Evolutionary conservation across 73 alveolate species (phyloP).

Genomic region (Urostyla sp.): DNA sequence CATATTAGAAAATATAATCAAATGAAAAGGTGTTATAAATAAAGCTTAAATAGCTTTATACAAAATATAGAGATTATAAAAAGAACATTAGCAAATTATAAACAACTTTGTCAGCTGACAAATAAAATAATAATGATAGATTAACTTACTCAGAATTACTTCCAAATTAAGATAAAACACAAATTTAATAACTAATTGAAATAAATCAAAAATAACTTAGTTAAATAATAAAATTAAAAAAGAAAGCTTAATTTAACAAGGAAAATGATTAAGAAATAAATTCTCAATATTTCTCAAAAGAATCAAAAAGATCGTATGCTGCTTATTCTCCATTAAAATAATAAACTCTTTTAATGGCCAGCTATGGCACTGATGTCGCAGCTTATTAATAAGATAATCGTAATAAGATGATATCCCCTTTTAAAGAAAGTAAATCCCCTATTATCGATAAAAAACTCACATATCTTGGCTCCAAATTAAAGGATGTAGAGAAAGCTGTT

Average conservation of each 20-base stretch:
- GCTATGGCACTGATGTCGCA: background rate
- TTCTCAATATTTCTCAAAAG: background rate
- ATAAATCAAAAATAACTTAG: slow-evolving; percentile 1
- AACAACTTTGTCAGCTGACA: no score
- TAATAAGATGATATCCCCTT: background rate
- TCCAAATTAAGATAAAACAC: background rate
- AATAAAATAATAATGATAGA: background rate
- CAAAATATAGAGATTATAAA: no score
- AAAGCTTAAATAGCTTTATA: no score
- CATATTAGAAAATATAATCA: slow-evolving; percentile 2
- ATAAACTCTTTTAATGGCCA: background rate
- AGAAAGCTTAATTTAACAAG: slow-evolving; percentile 19
- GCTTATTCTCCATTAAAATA: slow-evolving; percentile 21
- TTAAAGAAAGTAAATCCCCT: background rate
- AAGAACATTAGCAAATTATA: no score
- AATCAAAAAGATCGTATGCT: slow-evolving; percentile 10
- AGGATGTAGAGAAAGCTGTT: slow-evolving; percentile 35
- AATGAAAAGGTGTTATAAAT: slow-evolving; percentile 1
- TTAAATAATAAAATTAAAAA: slow-evolving; percentile 23
- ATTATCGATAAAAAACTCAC: slow-evolving; percentile 30
- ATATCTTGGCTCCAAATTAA: slow-evolving; percentile 20
- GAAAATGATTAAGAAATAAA: slow-evolving; percentile 1
- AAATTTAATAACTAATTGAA: background rate
- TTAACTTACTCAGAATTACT: background rate
- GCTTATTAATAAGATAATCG: no score